Percentiles rank a stretch among this genome's conserved stretches.
phyloP scores from a whole-genome alignment of 768 basidiomycete genomes.

The Lentinula aciculospora region DNA sequence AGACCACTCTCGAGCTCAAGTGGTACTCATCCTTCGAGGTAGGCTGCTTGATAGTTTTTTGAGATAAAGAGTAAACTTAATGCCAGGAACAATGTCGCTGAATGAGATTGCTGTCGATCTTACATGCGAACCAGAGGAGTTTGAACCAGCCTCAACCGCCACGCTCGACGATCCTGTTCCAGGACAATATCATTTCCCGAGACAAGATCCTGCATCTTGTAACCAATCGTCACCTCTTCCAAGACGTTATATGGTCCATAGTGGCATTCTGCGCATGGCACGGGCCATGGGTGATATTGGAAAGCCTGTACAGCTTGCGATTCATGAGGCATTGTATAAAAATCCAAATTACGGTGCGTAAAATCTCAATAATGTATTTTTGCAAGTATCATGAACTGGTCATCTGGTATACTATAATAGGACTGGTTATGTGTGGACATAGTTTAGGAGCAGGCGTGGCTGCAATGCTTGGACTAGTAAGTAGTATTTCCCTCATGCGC shows the following conservation, averaged over 20 bases:
- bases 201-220: conserved; percentile 9
- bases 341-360: conserved; percentile 69
- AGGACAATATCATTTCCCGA: conserved; percentile 32
- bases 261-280: conserved; percentile 78
- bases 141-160: conserved; percentile 45
- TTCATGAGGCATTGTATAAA: conserved; percentile 58
- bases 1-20: conserved; percentile 67
- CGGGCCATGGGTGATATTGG: conserved; percentile 71
- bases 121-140: conserved; percentile 71
- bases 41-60: conserved; percentile 7
- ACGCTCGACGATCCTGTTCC: conserved; percentile 21
- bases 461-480: conserved; percentile 64
- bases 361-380: conserved; percentile 7
- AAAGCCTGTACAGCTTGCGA: conserved; percentile 72
- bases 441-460: conserved; percentile 83
- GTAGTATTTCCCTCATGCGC: conserved; percentile 14
- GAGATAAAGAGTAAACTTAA: background rate
- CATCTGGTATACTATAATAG: conserved; percentile 22
- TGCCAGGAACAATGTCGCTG: conserved; percentile 72
- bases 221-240: conserved; percentile 17
- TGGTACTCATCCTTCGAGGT: conserved; percentile 74
- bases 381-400: background rate
- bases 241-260: conserved; percentile 59
- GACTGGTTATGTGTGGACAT: conserved; percentile 76
- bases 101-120: conserved; percentile 86